Conservation (phyloP, 305 asterid species). For the Fraxinus platypoda region DNA sequence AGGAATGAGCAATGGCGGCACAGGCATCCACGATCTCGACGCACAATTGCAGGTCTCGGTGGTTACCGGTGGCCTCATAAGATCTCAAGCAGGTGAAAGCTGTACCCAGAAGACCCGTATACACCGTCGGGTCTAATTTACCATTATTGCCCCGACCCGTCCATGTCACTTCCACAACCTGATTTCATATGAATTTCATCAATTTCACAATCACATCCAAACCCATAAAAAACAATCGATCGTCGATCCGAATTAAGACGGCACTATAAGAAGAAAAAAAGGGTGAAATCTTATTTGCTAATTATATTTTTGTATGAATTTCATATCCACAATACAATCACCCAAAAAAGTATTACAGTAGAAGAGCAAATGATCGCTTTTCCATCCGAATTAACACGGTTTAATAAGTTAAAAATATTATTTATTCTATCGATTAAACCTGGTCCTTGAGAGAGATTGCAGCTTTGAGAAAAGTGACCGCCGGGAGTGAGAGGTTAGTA, state of each 20-base stretch:
- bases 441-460: constrained; percentile 62
- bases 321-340: background rate
- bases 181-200: constrained; percentile 9
- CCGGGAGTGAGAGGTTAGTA: constrained; percentile 32
- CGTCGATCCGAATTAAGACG: background rate
- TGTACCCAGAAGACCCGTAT: constrained; percentile 70
- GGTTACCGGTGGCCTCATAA: constrained; percentile 60
- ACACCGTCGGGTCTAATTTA: constrained; percentile 52
- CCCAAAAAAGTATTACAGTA: background rate
- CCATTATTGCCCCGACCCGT: constrained; percentile 27
- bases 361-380: background rate
- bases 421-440: constrained; percentile 21
- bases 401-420: background rate
- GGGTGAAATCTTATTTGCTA: no score
- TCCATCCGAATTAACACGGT: background rate
- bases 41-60: constrained; percentile 53
- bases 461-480: constrained; percentile 49
- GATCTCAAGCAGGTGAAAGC: constrained; percentile 69
- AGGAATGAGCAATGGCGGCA: constrained; percentile 35
- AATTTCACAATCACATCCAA: background rate
- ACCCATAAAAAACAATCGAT: background rate
- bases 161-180: constrained; percentile 73
- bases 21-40: constrained; percentile 60
- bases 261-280: no score
- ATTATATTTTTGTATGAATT: background rate